A percentile compares a stretch with the other conserved stretches of the same genome.
Evolutionary conservation across 495 filamentous ascomycete genomes (phyloP).

Genomic region (Xylaria castorea): DNA sequence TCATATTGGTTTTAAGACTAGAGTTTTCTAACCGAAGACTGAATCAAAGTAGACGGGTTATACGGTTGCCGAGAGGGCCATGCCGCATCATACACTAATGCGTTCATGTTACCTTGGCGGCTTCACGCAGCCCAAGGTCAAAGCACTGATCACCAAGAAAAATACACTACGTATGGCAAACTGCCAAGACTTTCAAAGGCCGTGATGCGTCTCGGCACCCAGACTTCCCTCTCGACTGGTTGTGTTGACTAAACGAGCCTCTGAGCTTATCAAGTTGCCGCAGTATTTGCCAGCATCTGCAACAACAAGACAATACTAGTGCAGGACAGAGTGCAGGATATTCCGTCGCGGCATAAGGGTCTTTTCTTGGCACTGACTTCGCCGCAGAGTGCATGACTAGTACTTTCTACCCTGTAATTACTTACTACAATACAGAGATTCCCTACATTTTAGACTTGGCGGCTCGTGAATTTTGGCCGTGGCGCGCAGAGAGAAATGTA

Average conservation of each 20-base stretch:
- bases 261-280: background rate
- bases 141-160: conserved; percentile 15
- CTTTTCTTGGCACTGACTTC: conserved; percentile 13
- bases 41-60: conserved; percentile 1
- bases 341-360: background rate
- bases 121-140: conserved; percentile 10
- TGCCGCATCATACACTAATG: conserved; percentile 17
- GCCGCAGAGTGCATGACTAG: conserved; percentile 8
- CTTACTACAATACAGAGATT: conserved; percentile 7
- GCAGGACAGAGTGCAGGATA: background rate
- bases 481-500: background rate
- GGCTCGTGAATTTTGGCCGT: background rate
- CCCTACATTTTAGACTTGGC: background rate
- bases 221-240: background rate
- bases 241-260: conserved; percentile 12
- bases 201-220: conserved; percentile 22
- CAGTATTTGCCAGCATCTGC: background rate
- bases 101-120: conserved; percentile 12
- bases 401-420: conserved; percentile 1
- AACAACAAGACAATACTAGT: background rate
- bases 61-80: background rate
- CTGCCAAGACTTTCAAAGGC: conserved; percentile 13
- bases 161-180: conserved; percentile 1
- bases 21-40: background rate
- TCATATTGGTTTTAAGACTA: conserved; percentile 8